Evolutionary conservation across 441 rosid genomes (phyloP), one percentile per base, ranked within the genome.

Genomic region (Bocquillonia castaneifolia): DNA sequence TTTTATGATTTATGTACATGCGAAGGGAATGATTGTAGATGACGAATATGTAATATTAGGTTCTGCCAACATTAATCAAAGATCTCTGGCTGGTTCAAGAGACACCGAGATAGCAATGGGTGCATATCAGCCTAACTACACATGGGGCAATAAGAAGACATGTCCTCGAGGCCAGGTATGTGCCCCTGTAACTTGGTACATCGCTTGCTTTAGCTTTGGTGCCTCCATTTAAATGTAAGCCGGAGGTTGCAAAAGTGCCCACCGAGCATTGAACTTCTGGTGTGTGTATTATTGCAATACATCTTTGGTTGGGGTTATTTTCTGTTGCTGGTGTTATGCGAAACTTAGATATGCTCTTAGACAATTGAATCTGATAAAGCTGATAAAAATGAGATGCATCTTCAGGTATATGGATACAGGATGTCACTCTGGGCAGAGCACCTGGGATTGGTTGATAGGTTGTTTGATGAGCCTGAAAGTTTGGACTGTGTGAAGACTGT

Each of bases 81-180:
- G 97, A 47, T 89, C 96, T 26, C 55, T 92, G 89, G 92, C 94
- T 17, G 96, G 97, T 44, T 82, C 91, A 10, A 77, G 94, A 68
- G 97, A 92, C 75, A 92, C 97, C 0, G 97, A 92, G 81, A 89
- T 92, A 45, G 97, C 96, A 55, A 85, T 89, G 85, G 96, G 97
- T 10, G 92, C 88, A 3, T 88, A 86, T 71, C 96, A 89, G 74
- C 88, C 87, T 5, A 78, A 78, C 37, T 76, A 89, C 63, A 85
- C 88, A 14, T 83, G 92, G 88, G 77, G 75, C 31, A 66, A 82
- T 64, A 83, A 67, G 67, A 78, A 77, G 58, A 76, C 73, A 64
- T 91, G 81, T 69, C 97, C 96, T 6, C 80, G 47, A 37, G 90
- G 97, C 59, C 94, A 91, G 86, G 91, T 88, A 65, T 28, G 53